A percentile compares a stretch with the other conserved stretches of the same genome.
These are phyloP conservation scores for Ustilago xerochloae DNA, from an alignment of 1,284 basidiomycete species.

Conservation along the genomic window DNA sequence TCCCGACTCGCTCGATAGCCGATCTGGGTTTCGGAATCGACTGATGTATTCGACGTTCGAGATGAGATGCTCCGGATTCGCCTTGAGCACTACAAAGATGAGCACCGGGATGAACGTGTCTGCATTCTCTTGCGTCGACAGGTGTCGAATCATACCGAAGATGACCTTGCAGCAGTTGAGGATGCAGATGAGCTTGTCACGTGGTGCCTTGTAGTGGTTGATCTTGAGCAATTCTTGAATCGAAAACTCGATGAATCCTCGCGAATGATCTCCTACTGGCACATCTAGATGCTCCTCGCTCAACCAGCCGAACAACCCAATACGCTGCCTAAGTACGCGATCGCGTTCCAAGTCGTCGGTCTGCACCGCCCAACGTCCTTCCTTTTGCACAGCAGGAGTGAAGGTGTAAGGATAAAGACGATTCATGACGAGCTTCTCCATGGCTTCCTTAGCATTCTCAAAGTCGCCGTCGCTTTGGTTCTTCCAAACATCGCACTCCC, in stretches of 20 bases:
- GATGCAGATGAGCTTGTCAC: constrained; percentile 97
- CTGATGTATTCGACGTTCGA: constrained; percentile 93
- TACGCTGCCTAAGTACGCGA: constrained; percentile 88
- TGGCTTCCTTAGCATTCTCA: constrained; percentile 95
- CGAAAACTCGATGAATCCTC: constrained; percentile 92
- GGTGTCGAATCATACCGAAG: constrained; percentile 91
- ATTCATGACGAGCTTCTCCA: constrained; percentile 99
- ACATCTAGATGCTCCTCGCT: constrained; percentile 85
- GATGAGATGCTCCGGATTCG: constrained; percentile 90
- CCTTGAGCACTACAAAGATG: constrained; percentile 91
- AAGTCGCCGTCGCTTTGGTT: constrained; percentile 79
- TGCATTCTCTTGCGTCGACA: constrained; percentile 71
- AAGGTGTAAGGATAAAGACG: constrained; percentile 76
- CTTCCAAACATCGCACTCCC: constrained; percentile 60
- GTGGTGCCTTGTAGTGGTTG: constrained; percentile 97
- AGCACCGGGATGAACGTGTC: constrained; percentile 94
- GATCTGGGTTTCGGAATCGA: constrained; percentile 88
- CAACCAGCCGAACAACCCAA: constrained; percentile 89
- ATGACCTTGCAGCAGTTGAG: constrained; percentile 99
- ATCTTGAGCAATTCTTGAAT: constrained; percentile 89
- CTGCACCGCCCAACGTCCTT: constrained; percentile 69
- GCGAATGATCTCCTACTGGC: constrained; percentile 66
- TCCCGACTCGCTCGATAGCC: constrained; percentile 91
- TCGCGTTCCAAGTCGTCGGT: constrained; percentile 96
- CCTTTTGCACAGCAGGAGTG: constrained; percentile 63